Evolutionary conservation across 345 rosid genomes (phyloP).

Genomic region (Moringa oleifera): DNA sequence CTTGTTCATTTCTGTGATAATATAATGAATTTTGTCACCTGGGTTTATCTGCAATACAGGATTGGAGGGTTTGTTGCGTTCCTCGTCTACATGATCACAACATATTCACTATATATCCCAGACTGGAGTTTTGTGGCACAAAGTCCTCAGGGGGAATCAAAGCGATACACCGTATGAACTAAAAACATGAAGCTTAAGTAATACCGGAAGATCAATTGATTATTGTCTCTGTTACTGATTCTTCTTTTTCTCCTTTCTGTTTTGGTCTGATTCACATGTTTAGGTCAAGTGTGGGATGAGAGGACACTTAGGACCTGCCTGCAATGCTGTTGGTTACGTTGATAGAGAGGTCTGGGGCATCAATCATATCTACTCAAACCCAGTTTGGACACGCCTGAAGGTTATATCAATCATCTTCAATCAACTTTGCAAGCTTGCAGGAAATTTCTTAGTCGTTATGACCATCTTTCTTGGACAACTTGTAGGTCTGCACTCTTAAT

Average conservation of each 20-base stretch:
- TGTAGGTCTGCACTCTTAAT: constrained; percentile 59
- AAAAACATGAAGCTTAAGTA: too few relatives aligned
- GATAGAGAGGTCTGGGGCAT: constrained; percentile 59
- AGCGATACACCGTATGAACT: constrained; percentile 33
- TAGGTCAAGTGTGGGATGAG: constrained; percentile 70
- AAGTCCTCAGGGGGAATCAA: neutral
- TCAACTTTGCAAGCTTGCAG: too few relatives aligned
- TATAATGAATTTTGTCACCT: too few relatives aligned
- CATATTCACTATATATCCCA: constrained; percentile 47
- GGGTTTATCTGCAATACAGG: constrained; percentile 30
- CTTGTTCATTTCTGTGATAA: neutral
- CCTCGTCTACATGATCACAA: constrained; percentile 44
- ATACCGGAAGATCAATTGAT: neutral
- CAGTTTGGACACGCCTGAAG: constrained; percentile 61
- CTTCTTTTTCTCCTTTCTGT: neutral
- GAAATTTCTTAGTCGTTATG: too few relatives aligned
- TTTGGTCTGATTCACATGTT: neutral
- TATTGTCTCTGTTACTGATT: neutral
- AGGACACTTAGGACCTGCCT: constrained; percentile 68
- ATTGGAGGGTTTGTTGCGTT: constrained; percentile 48
- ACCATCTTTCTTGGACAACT: neutral
- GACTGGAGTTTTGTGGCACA: constrained; percentile 47
- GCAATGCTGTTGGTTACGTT: constrained; percentile 63
- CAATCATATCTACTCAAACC: constrained; percentile 47
- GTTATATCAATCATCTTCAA: constrained; percentile 11